Conservation (phyloP, 306 rosid species). For the Heteromeles arbutifolia region DNA sequence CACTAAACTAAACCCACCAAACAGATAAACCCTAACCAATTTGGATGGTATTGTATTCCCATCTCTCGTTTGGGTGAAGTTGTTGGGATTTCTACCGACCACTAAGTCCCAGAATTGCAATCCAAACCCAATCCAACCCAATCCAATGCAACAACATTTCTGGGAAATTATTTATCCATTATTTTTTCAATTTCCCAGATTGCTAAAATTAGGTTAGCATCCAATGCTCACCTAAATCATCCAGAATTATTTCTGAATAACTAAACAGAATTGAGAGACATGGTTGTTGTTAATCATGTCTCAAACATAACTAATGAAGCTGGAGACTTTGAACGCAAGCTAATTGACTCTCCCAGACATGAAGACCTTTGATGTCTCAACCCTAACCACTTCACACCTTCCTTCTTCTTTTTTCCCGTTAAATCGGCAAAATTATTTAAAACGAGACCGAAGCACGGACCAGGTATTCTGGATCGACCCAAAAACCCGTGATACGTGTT, state of each 20-base stretch:
- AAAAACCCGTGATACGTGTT: not conserved
- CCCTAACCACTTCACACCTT: conserved; percentile 31
- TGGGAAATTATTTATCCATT: not conserved
- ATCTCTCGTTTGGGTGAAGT: not conserved
- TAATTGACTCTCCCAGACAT: conserved; percentile 20
- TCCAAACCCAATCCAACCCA: not conserved
- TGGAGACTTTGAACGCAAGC: conserved; percentile 14
- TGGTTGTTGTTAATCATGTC: conserved; percentile 11
- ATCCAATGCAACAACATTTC: not conserved
- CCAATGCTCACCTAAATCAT: not conserved
- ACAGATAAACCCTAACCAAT: not conserved
- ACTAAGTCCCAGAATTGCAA: not conserved
- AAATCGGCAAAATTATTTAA: not conserved
- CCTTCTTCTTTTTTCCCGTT: not conserved
- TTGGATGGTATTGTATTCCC: not conserved
- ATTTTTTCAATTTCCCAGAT: not conserved
- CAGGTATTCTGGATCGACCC: not conserved
- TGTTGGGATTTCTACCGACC: not conserved
- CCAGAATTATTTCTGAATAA: not conserved
- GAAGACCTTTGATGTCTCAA: conserved; percentile 35
- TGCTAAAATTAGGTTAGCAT: not conserved
- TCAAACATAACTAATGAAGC: not conserved
- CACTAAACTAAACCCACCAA: not conserved
- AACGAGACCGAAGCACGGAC: too few species aligned
- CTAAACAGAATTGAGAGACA: not conserved